Base-by-base conservation (phyloP, 768 basidiomycete genomes). In the Lepiota brunneoincarnata region DNA sequence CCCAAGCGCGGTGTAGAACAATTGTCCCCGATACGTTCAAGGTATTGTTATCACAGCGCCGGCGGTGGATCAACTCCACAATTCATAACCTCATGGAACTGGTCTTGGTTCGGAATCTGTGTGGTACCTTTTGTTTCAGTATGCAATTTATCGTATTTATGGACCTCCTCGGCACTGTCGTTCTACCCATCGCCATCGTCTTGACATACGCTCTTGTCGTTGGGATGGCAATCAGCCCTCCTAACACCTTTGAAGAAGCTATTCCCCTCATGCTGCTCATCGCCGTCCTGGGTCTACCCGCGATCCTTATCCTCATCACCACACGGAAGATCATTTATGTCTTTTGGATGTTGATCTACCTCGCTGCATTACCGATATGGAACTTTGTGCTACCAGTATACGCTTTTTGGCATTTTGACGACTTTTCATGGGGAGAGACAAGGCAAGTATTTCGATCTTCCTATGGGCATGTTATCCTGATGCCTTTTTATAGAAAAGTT, bases 101-200 rank as follows among this genome's bases (percentile, higher is more conserved):
- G 36, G 92, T 98, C 34, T 84, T 92, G 57, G 97, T 99, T 37
- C 91, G 91, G 60, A 93, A 99, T 66, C 81, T 98, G 14, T 98
- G 97, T 70, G 97, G 97, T 34, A 98, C 96, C 26, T 99, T 99
- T 72, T 99, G 97, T 77, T 98, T 98, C 75, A 97, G 93, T 72
- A 98, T 98, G 95, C 97, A 98, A 68, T 98, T 98, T 69, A 87
- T 98, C 69, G 94, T 98, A 50, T 93, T 96, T 74, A 94, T 98
- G 91, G 94, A 98, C 69, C 82, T 95, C 40, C 72, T 94, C 55
- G 91, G 91, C 55, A 95, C 92, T 2, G 83, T 93, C 61, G 94
- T 97, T 18, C 82, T 98, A 15, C 97, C 97, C 23, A 85, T 98
- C 63, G 96, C 96, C 58, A 97, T 99, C 63, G 73, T 79, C 50